Conservation (phyloP, 495 filamentous ascomycete genomes). For the Penicillium angulare region DNA sequence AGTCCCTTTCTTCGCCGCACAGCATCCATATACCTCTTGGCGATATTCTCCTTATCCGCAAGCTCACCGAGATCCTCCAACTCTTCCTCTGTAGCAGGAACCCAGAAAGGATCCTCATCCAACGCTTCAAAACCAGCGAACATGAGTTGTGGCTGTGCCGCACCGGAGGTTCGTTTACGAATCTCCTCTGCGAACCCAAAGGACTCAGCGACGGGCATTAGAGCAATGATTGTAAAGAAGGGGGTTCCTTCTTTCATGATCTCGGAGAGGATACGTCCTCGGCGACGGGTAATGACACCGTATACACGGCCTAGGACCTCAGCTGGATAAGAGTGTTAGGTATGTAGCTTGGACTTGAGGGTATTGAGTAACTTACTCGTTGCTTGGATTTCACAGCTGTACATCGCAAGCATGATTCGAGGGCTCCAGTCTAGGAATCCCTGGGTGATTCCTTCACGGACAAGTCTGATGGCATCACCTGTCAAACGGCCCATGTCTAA, state of each 20-base stretch:
- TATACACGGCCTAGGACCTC: constrained; percentile 96
- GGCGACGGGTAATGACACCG: constrained; percentile 84
- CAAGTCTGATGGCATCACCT: constrained; percentile 85
- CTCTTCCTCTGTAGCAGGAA: constrained; percentile 93
- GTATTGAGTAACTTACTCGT: constrained; percentile 60
- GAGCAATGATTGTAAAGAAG: constrained; percentile 87
- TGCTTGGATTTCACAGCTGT: constrained; percentile 95
- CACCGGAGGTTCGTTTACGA: constrained; percentile 87
- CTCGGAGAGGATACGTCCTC: constrained; percentile 85
- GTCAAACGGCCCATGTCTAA: constrained; percentile 80
- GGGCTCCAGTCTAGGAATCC: constrained; percentile 96
- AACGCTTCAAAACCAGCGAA: constrained; percentile 90
- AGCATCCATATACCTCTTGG: constrained; percentile 90
- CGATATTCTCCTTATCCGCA: constrained; percentile 91
- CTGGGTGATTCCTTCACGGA: constrained; percentile 78
- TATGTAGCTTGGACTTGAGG: neutral
- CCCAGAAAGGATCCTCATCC: constrained; percentile 95
- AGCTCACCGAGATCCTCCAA: constrained; percentile 93
- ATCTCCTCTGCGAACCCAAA: constrained; percentile 97
- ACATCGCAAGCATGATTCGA: constrained; percentile 94
- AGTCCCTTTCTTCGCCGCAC: constrained; percentile 84
- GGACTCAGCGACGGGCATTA: constrained; percentile 87
- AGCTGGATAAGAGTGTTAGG: constrained; percentile 44
- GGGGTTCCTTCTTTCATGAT: constrained; percentile 92
- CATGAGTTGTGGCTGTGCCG: constrained; percentile 86